Conservation (phyloP, 371 early-diverging fungal genomes). For the Fennellomyces sp. region DNA sequence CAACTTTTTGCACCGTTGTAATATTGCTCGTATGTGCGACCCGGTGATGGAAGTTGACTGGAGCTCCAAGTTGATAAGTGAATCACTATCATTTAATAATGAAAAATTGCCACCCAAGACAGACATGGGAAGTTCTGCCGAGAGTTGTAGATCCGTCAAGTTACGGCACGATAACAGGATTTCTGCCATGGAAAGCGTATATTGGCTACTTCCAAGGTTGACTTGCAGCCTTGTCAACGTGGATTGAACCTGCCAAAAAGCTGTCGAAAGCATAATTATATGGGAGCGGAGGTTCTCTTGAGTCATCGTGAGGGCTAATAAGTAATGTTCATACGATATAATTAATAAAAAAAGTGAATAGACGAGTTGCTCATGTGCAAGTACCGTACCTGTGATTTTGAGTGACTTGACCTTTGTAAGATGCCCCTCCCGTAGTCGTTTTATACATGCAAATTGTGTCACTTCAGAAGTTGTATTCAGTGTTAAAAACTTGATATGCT, state of each 20-base stretch:
- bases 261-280: neutral
- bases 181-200: neutral
- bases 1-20: neutral
- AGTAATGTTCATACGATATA: too few species aligned
- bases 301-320: neutral
- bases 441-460: neutral
- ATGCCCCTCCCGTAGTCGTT: neutral
- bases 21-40: neutral
- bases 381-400: neutral
- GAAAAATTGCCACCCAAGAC: neutral
- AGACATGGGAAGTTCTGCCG: neutral
- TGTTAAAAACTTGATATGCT: neutral
- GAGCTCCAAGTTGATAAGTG: neutral
- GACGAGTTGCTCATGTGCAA: neutral
- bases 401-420: neutral
- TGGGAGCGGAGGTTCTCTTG: neutral
- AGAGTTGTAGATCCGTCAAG: neutral
- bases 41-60: neutral
- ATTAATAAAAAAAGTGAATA: too few species aligned
- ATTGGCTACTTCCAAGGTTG: neutral
- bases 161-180: neutral
- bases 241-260: neutral
- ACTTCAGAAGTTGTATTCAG: neutral
- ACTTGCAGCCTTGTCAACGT: neutral
- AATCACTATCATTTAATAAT: neutral